These are phyloP conservation scores for Cryptomeria japonica DNA, from an alignment of 75 land plant species.

Conservation along the genomic window DNA sequence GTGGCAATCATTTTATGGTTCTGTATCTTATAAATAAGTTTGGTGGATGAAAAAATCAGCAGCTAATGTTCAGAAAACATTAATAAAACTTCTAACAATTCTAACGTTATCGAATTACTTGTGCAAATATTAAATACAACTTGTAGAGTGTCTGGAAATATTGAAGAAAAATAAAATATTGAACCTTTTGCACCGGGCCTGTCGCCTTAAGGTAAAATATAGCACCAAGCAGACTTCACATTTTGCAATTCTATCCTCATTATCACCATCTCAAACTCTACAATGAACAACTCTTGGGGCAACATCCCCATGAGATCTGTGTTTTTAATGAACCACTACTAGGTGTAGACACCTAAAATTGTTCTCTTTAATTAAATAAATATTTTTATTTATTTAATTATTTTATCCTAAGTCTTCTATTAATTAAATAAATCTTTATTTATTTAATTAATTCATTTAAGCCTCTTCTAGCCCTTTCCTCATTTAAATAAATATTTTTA, in stretches of 20 bases:
- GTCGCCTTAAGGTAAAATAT: not conserved
- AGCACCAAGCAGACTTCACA: not conserved
- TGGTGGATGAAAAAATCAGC: not conserved
- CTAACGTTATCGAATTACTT: not conserved
- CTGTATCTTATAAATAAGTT: not conserved
- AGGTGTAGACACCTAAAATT: too few relatives aligned
- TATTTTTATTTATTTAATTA: too few relatives aligned
- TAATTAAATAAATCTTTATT: too few relatives aligned
- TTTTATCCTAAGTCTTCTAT: too few relatives aligned
- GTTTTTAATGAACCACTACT: not conserved
- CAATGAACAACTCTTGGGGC: not conserved
- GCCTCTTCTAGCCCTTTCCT: too few relatives aligned
- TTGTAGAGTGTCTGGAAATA: not conserved
- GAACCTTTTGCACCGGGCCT: not conserved
- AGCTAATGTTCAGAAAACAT: not conserved
- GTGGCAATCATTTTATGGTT: not conserved
- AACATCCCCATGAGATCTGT: not conserved
- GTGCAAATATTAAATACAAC: not conserved
- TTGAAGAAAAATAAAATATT: not conserved
- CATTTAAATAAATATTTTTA: too few relatives aligned
- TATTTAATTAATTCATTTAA: too few relatives aligned
- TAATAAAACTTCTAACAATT: not conserved
- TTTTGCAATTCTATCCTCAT: not conserved
- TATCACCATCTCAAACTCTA: not conserved
- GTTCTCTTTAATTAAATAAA: too few relatives aligned